phyloP scores from a whole-genome alignment of 306 rosid genomes.

The Macrotyloma uniflorum region DNA sequence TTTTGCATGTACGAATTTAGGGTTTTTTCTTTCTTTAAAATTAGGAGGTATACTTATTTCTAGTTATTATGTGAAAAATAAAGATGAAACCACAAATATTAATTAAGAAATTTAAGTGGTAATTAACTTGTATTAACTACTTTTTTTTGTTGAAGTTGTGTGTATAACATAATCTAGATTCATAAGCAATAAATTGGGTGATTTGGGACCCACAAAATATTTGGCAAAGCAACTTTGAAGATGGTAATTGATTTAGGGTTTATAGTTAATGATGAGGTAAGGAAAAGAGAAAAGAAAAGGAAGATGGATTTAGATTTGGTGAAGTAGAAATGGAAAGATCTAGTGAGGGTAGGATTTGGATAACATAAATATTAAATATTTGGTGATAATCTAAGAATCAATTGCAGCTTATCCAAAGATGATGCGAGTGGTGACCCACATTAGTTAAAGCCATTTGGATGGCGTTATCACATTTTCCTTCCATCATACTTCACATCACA shows the following conservation, averaged over 20 bases:
- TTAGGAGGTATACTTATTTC: too few relatives aligned
- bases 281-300: neutral
- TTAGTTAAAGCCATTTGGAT: neutral
- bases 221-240: neutral
- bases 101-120: too few relatives aligned
- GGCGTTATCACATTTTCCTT: neutral
- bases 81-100: too few relatives aligned
- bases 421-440: neutral
- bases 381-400: neutral
- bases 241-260: neutral
- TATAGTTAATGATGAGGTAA: slow-evolving; percentile 25
- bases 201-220: slow-evolving; percentile 18
- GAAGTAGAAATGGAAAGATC: neutral
- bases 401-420: slow-evolving; percentile 5
- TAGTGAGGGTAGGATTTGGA: slow-evolving; percentile 7
- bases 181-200: neutral
- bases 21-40: too few relatives aligned
- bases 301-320: slow-evolving; percentile 21
- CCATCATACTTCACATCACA: too few relatives aligned
- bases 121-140: neutral
- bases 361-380: too few relatives aligned
- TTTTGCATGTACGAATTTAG: too few relatives aligned
- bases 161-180: neutral
- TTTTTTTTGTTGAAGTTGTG: too few relatives aligned
- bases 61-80: too few relatives aligned